Conservation (phyloP, 768 basidiomycete genomes). For the Coprinellus micaceus region DNA sequence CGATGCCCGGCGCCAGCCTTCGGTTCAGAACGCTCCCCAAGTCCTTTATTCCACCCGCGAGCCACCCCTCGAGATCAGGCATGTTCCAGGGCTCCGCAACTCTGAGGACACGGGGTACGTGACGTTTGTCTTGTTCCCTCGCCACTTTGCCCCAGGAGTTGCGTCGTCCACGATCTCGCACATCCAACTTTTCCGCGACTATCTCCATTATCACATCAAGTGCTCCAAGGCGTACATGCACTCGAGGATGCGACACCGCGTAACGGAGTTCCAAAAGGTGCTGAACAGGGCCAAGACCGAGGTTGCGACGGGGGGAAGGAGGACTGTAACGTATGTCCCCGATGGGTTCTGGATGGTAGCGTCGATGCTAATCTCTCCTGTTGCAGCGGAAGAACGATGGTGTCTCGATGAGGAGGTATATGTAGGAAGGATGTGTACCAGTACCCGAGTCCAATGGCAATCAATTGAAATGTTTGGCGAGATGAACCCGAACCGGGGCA, state of each 20-base stretch:
- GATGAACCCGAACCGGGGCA: background rate
- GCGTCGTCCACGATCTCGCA: conserved; percentile 85
- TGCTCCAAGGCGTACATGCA: conserved; percentile 99
- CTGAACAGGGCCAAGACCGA: conserved; percentile 96
- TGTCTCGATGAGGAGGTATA: conserved; percentile 38
- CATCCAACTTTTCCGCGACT: conserved; percentile 95
- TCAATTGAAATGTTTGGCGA: background rate
- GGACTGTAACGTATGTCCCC: conserved; percentile 77
- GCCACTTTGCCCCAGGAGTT: conserved; percentile 74
- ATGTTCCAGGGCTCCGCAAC: conserved; percentile 74
- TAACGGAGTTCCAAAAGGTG: conserved; percentile 93
- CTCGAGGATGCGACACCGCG: conserved; percentile 90
- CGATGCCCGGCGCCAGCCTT: conserved; percentile 90
- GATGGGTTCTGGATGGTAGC: background rate
- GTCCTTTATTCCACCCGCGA: conserved; percentile 93
- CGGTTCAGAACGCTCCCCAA: conserved; percentile 95
- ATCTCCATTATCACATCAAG: conserved; percentile 99
- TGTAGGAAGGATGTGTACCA: background rate
- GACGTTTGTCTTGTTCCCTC: conserved; percentile 96
- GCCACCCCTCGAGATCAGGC: conserved; percentile 93
- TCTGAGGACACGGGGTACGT: conserved; percentile 94
- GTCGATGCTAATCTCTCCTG: conserved; percentile 9
- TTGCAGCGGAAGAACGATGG: conserved; percentile 55
- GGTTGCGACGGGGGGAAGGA: conserved; percentile 73
- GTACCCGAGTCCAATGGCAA: background rate